Evolutionary conservation across 2,329 filamentous ascomycete genomes (phyloP).

Genomic region (Diaporthe australafricana): DNA sequence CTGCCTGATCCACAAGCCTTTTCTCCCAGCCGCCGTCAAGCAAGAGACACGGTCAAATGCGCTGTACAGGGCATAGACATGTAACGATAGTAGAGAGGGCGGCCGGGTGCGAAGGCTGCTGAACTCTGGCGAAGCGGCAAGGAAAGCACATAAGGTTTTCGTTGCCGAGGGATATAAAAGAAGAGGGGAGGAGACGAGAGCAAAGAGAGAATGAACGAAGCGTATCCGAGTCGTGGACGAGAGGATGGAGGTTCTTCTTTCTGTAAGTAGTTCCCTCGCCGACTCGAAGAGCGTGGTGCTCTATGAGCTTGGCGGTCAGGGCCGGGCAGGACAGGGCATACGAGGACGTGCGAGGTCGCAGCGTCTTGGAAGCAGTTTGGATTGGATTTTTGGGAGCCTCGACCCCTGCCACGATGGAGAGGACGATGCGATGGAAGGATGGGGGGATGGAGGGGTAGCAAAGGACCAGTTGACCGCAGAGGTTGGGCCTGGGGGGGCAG

Average conservation of each 20-base stretch:
- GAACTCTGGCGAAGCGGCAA: not conserved
- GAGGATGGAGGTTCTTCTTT: slow-evolving; percentile 23
- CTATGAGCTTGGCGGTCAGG: slow-evolving; percentile 28
- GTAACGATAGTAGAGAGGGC: not conserved
- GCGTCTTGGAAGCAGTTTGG: slow-evolving; percentile 17
- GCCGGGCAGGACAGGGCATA: slow-evolving; percentile 15
- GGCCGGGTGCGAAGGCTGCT: not conserved
- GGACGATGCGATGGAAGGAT: slow-evolving; percentile 18
- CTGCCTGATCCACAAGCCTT: not conserved
- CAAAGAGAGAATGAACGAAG: slow-evolving; percentile 18
- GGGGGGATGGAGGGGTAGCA: slow-evolving; percentile 28
- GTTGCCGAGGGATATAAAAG: slow-evolving; percentile 6
- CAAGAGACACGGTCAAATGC: slow-evolving; percentile 2
- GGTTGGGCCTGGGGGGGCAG: slow-evolving; percentile 14
- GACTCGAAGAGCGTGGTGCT: slow-evolving; percentile 22
- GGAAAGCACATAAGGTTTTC: not conserved
- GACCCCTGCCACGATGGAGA: slow-evolving; percentile 30
- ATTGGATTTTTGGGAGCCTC: not conserved
- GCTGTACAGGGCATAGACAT: slow-evolving; percentile 18
- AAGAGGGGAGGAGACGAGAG: slow-evolving; percentile 3
- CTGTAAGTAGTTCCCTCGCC: not conserved
- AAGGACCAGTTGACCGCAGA: slow-evolving; percentile 14
- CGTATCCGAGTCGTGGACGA: not conserved
- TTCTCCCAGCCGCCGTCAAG: slow-evolving; percentile 1
- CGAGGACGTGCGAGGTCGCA: slow-evolving; percentile 22